phyloP scores from a whole-genome alignment of 1,284 basidiomycete genomes.

The Naganishia sp. region DNA sequence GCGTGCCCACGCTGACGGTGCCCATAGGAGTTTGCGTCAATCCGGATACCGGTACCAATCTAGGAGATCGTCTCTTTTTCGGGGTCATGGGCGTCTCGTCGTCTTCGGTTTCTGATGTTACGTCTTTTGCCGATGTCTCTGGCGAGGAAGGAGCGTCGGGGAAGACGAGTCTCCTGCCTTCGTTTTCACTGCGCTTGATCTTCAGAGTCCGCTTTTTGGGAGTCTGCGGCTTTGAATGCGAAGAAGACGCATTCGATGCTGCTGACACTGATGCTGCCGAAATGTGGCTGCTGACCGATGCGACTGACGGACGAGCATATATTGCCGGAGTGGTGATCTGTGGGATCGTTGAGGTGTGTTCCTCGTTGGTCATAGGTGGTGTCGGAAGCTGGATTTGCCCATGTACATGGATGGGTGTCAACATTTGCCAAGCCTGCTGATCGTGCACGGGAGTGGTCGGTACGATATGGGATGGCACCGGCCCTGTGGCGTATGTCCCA shows the following conservation, averaged over 20 bases:
- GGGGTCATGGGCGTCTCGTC: constrained; percentile 17
- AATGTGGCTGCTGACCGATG: constrained; percentile 9
- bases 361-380: constrained; percentile 25
- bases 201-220: constrained; percentile 22
- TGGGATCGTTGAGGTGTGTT: constrained; percentile 5
- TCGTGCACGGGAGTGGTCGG: constrained; percentile 23
- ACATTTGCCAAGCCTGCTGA: constrained; percentile 21
- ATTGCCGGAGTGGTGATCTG: constrained; percentile 4
- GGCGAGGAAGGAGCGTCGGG: constrained; percentile 25
- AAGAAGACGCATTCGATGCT: constrained; percentile 14
- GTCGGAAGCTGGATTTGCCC: constrained; percentile 25
- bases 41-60: constrained; percentile 19
- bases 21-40: constrained; percentile 19
- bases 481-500: neutral
- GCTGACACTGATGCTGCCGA: constrained; percentile 1
- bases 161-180: constrained; percentile 32
- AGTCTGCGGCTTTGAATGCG: constrained; percentile 7
- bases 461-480: neutral
- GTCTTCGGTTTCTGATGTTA: constrained; percentile 15
- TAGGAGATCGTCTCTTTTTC: constrained; percentile 13
- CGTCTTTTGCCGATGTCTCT: constrained; percentile 15
- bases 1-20: constrained; percentile 5
- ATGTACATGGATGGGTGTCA: constrained; percentile 14
- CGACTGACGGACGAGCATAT: constrained; percentile 16
- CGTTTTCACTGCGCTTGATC: constrained; percentile 26